Percentiles rank a stretch among this genome's conserved stretches.
Conservation (phyloP, 192 early-diverging fungal species). For the Anaeromyces robustus region DNA sequence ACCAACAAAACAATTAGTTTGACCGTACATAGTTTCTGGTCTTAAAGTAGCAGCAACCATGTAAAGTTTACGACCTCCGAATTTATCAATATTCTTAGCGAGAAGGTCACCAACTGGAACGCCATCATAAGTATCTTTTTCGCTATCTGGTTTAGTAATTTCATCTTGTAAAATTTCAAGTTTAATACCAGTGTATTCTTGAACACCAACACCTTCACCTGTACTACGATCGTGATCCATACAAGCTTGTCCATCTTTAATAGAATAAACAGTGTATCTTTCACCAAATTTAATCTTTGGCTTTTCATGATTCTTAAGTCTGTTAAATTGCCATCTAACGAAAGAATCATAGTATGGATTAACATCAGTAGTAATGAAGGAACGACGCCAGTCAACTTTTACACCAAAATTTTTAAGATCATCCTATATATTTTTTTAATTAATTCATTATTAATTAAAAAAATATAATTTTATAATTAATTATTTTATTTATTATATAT, state of each 20-base stretch:
- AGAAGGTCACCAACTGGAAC: constrained; percentile 29
- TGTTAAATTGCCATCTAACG: constrained; percentile 95
- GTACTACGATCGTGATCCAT: constrained; percentile 96
- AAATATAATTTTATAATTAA: constrained; percentile 1
- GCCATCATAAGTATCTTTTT: constrained; percentile 26
- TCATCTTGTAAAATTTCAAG: constrained; percentile 55
- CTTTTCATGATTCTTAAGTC: constrained; percentile 40
- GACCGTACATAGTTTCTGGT: constrained; percentile 99
- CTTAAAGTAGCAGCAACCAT: constrained; percentile 89
- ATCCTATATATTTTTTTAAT: background rate
- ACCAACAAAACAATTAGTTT: constrained; percentile 96
- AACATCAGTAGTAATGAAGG: constrained; percentile 93
- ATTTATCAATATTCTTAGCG: constrained; percentile 18
- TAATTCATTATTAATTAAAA: constrained; percentile 25
- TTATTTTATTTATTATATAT: too few species aligned
- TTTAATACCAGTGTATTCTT: constrained; percentile 96
- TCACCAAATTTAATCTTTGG: constrained; percentile 88
- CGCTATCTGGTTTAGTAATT: constrained; percentile 9
- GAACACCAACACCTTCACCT: constrained; percentile 85
- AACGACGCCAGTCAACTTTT: constrained; percentile 83
- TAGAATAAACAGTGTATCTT: constrained; percentile 92
- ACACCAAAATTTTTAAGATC: constrained; percentile 41
- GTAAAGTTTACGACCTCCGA: constrained; percentile 65
- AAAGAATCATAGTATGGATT: constrained; percentile 99
- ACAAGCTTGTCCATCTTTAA: constrained; percentile 88